Evolutionary conservation across 148 eudicot genomes (phyloP).

Genomic region (Vaccinium corymbosum): DNA sequence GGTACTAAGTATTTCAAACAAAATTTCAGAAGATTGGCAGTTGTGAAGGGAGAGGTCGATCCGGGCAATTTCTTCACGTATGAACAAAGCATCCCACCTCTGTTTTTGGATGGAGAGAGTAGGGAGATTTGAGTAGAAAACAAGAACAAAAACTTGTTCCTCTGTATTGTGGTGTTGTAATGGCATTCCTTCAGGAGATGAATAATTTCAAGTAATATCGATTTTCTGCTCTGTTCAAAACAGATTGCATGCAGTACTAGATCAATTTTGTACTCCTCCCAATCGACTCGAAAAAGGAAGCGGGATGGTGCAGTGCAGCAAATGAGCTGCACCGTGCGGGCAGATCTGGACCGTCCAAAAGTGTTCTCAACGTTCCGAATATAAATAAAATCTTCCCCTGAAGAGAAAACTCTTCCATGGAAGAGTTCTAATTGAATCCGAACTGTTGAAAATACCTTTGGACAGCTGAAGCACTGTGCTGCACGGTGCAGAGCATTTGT

Average conservation of each 20-base stretch:
- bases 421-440: no score
- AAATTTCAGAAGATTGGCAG: constrained; percentile 19
- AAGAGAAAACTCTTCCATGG: no score
- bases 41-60: constrained; percentile 17
- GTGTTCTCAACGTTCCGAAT: no score
- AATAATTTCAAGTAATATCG: not conserved
- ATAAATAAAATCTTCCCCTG: no score
- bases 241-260: not conserved
- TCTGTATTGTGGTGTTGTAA: not conserved
- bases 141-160: not conserved
- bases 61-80: constrained; percentile 18
- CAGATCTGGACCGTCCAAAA: no score
- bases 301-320: no score
- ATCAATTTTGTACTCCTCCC: no score
- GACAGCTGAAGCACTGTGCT: no score
- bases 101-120: not conserved
- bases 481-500: no score
- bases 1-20: constrained; percentile 22
- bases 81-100: constrained; percentile 23
- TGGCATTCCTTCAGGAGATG: not conserved
- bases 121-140: not conserved
- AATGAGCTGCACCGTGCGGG: no score
- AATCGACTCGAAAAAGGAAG: no score
- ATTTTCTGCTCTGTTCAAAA: not conserved
- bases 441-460: no score